Evolutionary conservation across 768 basidiomycete species (phyloP).

Genomic region (Boletellus ananiceps): DNA sequence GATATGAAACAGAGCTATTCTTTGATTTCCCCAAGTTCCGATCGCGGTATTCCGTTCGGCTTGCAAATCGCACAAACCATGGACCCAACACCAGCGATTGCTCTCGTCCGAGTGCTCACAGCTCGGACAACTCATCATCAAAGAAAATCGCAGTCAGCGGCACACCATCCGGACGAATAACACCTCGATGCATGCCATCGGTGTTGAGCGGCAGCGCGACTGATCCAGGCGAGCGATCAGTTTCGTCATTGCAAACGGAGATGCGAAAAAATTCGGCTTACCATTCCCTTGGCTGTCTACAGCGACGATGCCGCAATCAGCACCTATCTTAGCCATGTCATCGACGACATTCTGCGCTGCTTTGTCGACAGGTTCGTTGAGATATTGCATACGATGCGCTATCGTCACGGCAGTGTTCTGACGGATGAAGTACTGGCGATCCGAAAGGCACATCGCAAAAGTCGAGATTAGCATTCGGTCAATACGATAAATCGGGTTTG

Average conservation of each 20-base stretch:
- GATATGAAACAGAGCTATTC: too few species aligned
- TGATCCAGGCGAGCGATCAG: constrained; percentile 22
- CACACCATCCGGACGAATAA: constrained; percentile 63
- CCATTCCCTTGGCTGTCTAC: constrained; percentile 68
- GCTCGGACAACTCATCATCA: constrained; percentile 49
- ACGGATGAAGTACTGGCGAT: constrained; percentile 68
- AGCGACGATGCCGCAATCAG: constrained; percentile 71
- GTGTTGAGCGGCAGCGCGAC: constrained; percentile 75
- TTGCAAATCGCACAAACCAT: not conserved
- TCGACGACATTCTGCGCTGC: constrained; percentile 56
- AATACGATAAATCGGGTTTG: too few species aligned
- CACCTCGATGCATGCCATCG: constrained; percentile 78
- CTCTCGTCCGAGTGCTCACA: not conserved
- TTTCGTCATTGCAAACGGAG: constrained; percentile 10
- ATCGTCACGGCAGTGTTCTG: constrained; percentile 61
- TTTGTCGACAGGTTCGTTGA: constrained; percentile 50
- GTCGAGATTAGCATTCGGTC: too few species aligned
- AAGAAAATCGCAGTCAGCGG: constrained; percentile 73
- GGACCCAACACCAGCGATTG: not conserved
- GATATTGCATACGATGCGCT: constrained; percentile 59
- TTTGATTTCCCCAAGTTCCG: too few species aligned
- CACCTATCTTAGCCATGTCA: constrained; percentile 54
- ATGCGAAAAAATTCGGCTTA: constrained; percentile 24
- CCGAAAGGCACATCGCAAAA: too few species aligned
- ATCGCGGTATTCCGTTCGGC: too few species aligned